phyloP scores from a whole-genome alignment of 352 stramenopile genomes.

The Pythium biforme region DNA sequence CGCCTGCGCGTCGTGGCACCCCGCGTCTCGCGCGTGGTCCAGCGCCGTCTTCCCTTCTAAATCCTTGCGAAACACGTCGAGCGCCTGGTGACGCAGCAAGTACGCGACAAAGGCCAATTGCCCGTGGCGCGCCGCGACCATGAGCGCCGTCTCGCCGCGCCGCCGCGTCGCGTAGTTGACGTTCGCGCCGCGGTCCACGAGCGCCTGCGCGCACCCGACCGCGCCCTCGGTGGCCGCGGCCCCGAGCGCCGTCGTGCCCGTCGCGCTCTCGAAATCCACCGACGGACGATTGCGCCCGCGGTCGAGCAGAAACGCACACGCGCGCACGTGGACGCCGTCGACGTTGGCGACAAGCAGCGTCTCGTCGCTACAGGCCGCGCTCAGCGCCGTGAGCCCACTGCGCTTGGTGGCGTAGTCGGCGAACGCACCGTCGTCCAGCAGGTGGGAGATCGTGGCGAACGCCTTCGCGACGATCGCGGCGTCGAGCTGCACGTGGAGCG shows the following conservation, averaged over 20 bases:
- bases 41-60: slow-evolving; percentile 38
- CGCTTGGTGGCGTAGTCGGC: slow-evolving; percentile 59
- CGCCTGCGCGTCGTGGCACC: slow-evolving; percentile 33
- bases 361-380: slow-evolving; percentile 60
- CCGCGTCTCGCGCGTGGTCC: slow-evolving; percentile 32
- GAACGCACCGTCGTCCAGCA: slow-evolving; percentile 62
- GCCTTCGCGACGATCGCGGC: slow-evolving; percentile 40
- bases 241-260: slow-evolving; percentile 41
- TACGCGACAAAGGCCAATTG: slow-evolving; percentile 54
- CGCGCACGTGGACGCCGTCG: slow-evolving; percentile 51
- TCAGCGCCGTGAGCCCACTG: slow-evolving; percentile 42
- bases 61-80: slow-evolving; percentile 43
- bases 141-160: slow-evolving; percentile 50
- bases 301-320: slow-evolving; percentile 59
- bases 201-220: slow-evolving; percentile 43
- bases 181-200: slow-evolving; percentile 52
- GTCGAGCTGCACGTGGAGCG: slow-evolving; percentile 48
- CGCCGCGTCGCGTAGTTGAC: slow-evolving; percentile 40
- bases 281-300: slow-evolving; percentile 46
- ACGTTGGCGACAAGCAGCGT: slow-evolving; percentile 57
- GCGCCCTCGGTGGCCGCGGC: slow-evolving; percentile 48
- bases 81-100: slow-evolving; percentile 37
- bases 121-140: slow-evolving; percentile 51
- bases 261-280: slow-evolving; percentile 64
- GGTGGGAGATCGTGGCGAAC: slow-evolving; percentile 33